Percentiles rank a stretch among this genome's conserved stretches.
Evolutionary conservation across 106 monocot species (phyloP).

Genomic region (Agapanthus africanus): DNA sequence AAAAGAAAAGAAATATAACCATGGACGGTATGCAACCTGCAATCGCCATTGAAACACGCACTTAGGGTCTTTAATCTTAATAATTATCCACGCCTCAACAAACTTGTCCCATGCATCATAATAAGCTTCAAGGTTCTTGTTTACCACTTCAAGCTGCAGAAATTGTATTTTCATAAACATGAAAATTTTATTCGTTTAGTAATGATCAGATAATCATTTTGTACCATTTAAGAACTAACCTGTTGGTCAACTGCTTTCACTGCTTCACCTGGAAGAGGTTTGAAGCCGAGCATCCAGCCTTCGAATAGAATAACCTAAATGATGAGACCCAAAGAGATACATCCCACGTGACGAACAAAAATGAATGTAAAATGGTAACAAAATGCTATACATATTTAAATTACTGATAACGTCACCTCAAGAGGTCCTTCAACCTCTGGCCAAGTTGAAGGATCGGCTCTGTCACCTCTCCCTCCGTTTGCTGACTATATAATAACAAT

Average conservation of each 20-base stretch:
- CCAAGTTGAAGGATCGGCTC: constrained; percentile 84
- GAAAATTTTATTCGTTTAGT: neutral
- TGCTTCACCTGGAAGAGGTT: constrained; percentile 71
- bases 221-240: constrained; percentile 28
- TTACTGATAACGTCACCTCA: constrained; percentile 28
- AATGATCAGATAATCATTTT: neutral
- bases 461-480: constrained; percentile 81
- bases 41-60: constrained; percentile 91
- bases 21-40: constrained; percentile 37
- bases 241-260: constrained; percentile 89
- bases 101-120: constrained; percentile 90
- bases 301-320: constrained; percentile 86
- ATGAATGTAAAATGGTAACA: neutral
- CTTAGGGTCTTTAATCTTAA: constrained; percentile 79
- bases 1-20: neutral
- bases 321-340: neutral
- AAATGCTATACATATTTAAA: neutral
- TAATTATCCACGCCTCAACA: constrained; percentile 74
- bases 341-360: neutral
- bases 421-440: constrained; percentile 89
- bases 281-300: constrained; percentile 99
- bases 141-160: constrained; percentile 80
- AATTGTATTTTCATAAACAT: neutral
- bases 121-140: constrained; percentile 87
- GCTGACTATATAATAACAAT: constrained; percentile 59